Percentiles rank a stretch among this genome's conserved stretches.
phyloP scores from a whole-genome alignment of 805 yeast genomes.

The Pichia kluyveri region DNA sequence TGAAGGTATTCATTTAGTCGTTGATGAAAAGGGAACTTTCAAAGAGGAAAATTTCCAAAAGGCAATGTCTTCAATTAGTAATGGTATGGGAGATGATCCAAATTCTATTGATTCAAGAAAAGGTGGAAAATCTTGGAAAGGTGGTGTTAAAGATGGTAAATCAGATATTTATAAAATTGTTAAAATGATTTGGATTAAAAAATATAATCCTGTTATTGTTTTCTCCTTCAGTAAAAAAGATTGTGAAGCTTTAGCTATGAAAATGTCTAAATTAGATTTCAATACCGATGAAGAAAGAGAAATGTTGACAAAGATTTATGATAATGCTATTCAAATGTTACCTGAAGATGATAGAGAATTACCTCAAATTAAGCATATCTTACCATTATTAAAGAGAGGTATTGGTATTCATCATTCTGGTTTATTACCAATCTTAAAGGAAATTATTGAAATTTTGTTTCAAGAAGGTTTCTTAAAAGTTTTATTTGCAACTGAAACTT shows the following conservation, averaged over 20 bases:
- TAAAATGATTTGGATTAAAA: slow-evolving; percentile 94
- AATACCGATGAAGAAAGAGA: slow-evolving; percentile 71
- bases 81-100: slow-evolving; percentile 78
- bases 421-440: slow-evolving; percentile 73
- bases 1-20: slow-evolving; percentile 94
- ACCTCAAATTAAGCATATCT: slow-evolving; percentile 79
- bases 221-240: slow-evolving; percentile 97
- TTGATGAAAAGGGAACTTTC: slow-evolving; percentile 92
- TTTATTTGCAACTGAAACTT: slow-evolving; percentile 93
- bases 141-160: slow-evolving; percentile 56
- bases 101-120: slow-evolving; percentile 45
- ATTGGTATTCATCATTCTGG: slow-evolving; percentile 99
- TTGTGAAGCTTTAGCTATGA: slow-evolving; percentile 88
- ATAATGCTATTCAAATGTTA: slow-evolving; percentile 76
- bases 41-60: slow-evolving; percentile 97
- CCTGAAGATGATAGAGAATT: slow-evolving; percentile 87
- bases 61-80: slow-evolving; percentile 91
- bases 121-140: slow-evolving; percentile 68
- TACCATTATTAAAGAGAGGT: slow-evolving; percentile 81
- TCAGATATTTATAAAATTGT: slow-evolving; percentile 94
- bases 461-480: slow-evolving; percentile 81
- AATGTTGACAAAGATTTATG: slow-evolving; percentile 71
- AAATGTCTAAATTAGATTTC: slow-evolving; percentile 91
- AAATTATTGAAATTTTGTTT: slow-evolving; percentile 93
- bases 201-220: slow-evolving; percentile 95